Percentiles rank a stretch among this genome's conserved stretches.
These are phyloP conservation scores for Chaetomium strumarium DNA, from an alignment of 2,329 filamentous ascomycete genomes.

Conservation along the genomic window DNA sequence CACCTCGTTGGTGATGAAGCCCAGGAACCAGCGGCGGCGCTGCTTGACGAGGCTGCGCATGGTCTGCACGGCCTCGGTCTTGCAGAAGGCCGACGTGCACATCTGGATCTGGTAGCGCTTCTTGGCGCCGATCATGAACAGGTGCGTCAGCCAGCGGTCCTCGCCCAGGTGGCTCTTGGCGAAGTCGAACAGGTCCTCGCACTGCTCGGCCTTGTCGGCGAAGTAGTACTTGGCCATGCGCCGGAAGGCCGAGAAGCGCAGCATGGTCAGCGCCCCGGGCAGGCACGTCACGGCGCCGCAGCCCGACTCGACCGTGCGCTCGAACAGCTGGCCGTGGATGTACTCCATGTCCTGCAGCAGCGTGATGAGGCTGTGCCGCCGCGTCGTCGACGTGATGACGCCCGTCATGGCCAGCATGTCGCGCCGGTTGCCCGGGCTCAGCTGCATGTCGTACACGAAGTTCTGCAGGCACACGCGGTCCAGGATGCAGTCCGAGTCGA, in stretches of 20 bases:
- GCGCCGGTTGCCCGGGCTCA: conserved; percentile 84
- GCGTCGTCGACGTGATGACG: conserved; percentile 90
- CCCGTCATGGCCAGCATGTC: conserved; percentile 98
- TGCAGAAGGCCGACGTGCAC: conserved; percentile 96
- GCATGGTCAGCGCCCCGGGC: conserved; percentile 88
- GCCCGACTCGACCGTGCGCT: conserved; percentile 89
- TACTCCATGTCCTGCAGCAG: conserved; percentile 97
- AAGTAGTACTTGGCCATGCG: conserved; percentile 99
- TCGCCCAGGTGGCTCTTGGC: conserved; percentile 93
- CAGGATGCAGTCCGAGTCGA: conserved; percentile 93
- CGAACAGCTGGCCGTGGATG: conserved; percentile 92
- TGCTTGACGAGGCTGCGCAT: conserved; percentile 85
- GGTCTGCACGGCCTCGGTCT: conserved; percentile 92
- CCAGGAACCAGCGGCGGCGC: conserved; percentile 90
- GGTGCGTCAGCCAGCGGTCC: conserved; percentile 92
- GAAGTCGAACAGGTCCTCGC: conserved; percentile 93
- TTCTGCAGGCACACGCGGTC: conserved; percentile 91
- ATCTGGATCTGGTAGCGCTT: conserved; percentile 94
- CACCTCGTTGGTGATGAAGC: conserved; percentile 95
- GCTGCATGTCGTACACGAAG: conserved; percentile 97
- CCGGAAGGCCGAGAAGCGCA: conserved; percentile 92
- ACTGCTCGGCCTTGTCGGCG: conserved; percentile 91
- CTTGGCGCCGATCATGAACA: conserved; percentile 97
- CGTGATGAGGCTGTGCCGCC: conserved; percentile 82
- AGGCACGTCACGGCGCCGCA: conserved; percentile 93